Percentiles rank a stretch among this genome's conserved stretches.
phyloP scores from a whole-genome alignment of 192 early-diverging fungal species.

The Coemansia sp. region DNA sequence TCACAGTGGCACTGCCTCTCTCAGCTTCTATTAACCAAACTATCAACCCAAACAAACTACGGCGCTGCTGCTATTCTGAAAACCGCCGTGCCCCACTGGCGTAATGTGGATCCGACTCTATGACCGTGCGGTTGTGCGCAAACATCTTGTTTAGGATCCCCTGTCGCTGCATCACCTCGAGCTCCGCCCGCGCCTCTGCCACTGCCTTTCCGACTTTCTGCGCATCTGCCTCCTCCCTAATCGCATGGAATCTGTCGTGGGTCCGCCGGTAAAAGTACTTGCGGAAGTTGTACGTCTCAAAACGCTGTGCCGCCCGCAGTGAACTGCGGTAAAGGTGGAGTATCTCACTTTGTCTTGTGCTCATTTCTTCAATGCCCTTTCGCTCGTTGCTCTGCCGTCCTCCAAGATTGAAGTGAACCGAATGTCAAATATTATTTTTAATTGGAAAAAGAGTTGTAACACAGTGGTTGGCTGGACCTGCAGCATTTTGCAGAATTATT shows the following conservation, averaged over 20 bases:
- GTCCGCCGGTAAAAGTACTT: slow-evolving; percentile 80
- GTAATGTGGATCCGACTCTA: slow-evolving; percentile 57
- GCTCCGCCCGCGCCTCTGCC: slow-evolving; percentile 63
- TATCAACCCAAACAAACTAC: neutral
- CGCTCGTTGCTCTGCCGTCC: too few relatives aligned
- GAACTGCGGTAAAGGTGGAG: slow-evolving; percentile 76
- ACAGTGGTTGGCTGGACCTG: too few relatives aligned
- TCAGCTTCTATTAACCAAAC: neutral
- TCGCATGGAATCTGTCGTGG: slow-evolving; percentile 74
- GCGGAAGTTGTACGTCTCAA: slow-evolving; percentile 85
- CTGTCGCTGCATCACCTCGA: slow-evolving; percentile 75
- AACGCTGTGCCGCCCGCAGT: slow-evolving; percentile 70
- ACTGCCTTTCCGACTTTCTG: slow-evolving; percentile 37
- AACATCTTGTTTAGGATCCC: slow-evolving; percentile 75
- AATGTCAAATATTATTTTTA: neutral
- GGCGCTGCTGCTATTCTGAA: slow-evolving; percentile 3
- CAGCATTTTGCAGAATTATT: too few relatives aligned
- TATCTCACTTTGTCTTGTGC: slow-evolving; percentile 56
- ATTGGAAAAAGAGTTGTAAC: too few relatives aligned
- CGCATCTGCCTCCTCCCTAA: slow-evolving; percentile 40
- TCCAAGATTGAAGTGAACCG: neutral
- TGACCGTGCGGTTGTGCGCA: slow-evolving; percentile 63
- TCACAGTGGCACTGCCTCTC: too few relatives aligned
- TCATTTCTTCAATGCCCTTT: slow-evolving; percentile 12
- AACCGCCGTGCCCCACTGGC: slow-evolving; percentile 28